phyloP scores from a whole-genome alignment of 192 early-diverging fungal species.

The Phycomyces nitens region DNA sequence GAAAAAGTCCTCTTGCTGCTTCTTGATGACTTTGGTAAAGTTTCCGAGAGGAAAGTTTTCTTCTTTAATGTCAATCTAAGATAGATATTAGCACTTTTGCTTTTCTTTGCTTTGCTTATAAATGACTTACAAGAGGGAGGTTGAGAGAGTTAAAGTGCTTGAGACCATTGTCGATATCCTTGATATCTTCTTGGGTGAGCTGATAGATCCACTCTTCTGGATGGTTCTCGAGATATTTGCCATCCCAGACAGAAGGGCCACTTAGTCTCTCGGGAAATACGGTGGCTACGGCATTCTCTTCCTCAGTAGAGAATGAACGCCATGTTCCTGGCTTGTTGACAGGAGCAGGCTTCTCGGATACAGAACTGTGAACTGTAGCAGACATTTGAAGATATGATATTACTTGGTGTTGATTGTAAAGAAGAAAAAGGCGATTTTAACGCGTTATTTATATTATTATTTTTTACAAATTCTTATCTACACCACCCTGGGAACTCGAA shows the following conservation, averaged over 20 bases:
- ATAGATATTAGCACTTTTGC: background rate
- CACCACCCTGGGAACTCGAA: too few species aligned
- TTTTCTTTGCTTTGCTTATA: too few species aligned
- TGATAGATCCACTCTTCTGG: constrained; percentile 35
- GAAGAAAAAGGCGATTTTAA: too few species aligned
- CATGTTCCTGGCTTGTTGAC: background rate
- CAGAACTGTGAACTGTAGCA: too few species aligned
- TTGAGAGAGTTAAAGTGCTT: constrained; percentile 25
- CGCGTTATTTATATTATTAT: too few species aligned
- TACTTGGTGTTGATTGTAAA: too few species aligned
- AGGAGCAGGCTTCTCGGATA: too few species aligned
- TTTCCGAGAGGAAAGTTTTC: constrained; percentile 23
- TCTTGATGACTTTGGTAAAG: constrained; percentile 12
- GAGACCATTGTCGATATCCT: constrained; percentile 31
- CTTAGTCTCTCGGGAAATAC: background rate
- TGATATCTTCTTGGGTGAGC: constrained; percentile 22
- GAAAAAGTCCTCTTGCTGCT: constrained; percentile 21
- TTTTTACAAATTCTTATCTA: too few species aligned
- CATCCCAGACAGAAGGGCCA: constrained; percentile 32
- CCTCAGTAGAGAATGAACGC: constrained; percentile 11
- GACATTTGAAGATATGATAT: too few species aligned
- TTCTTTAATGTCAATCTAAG: constrained; percentile 6
- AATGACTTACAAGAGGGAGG: constrained; percentile 12
- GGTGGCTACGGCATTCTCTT: constrained; percentile 6
- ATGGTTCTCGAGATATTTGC: constrained; percentile 21